A percentile compares a stretch with the other conserved stretches of the same genome.
Evolutionary conservation across 176 grass and related monocot genomes (phyloP).

Genomic region (Poa pratensis): DNA sequence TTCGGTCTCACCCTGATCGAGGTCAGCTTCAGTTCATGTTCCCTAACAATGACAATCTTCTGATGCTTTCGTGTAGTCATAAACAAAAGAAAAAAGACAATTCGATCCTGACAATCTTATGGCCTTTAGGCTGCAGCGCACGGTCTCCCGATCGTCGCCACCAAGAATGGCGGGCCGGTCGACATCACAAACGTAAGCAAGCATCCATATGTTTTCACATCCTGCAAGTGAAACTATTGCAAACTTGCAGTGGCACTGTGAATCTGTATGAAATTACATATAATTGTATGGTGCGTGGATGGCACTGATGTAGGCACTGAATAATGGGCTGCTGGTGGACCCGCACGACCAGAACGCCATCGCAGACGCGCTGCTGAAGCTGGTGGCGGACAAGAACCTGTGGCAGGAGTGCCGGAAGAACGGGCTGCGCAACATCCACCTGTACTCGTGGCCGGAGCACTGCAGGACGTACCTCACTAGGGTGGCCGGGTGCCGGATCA

Average conservation of each 20-base stretch:
- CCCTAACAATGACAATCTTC: neutral
- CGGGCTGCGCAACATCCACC: slow-evolving; percentile 88
- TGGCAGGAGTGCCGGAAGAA: slow-evolving; percentile 97
- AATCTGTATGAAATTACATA: neutral
- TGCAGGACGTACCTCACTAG: slow-evolving; percentile 90
- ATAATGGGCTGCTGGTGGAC: slow-evolving; percentile 83
- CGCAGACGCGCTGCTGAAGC: slow-evolving; percentile 82
- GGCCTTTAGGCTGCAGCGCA: slow-evolving; percentile 81
- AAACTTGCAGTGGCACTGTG: neutral
- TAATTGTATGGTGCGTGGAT: neutral
- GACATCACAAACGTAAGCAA: slow-evolving; percentile 83
- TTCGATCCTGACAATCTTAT: slow-evolving; percentile 1
- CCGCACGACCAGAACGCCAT: slow-evolving; percentile 91
- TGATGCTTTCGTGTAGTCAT: neutral
- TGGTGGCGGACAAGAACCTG: slow-evolving; percentile 84
- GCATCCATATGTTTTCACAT: neutral
- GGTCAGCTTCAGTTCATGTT: slow-evolving; percentile 46
- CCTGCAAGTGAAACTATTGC: neutral
- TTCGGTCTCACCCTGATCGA: slow-evolving; percentile 98
- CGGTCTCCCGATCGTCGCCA: slow-evolving; percentile 96
- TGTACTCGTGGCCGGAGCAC: slow-evolving; percentile 98
- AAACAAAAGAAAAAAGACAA: neutral
- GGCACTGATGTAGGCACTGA: slow-evolving; percentile 65
- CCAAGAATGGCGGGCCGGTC: slow-evolving; percentile 94
- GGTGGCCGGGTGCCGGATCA: slow-evolving; percentile 82